Evolutionary conservation across 2,329 filamentous ascomycete genomes (phyloP).

Genomic region (Diaporthe aspalathi): DNA sequence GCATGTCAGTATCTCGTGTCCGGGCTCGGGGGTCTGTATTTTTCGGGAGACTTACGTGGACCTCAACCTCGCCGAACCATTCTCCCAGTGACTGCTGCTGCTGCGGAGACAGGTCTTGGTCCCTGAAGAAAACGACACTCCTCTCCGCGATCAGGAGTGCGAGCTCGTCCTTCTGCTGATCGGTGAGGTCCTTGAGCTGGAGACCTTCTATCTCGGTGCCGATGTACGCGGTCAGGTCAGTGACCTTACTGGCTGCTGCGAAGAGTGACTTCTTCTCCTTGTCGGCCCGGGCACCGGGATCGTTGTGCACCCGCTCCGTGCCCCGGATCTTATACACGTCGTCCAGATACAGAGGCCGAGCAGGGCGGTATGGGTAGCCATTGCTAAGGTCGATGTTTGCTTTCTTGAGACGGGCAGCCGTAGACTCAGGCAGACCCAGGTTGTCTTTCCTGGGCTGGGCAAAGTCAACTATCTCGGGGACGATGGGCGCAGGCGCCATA

Average conservation of each 20-base stretch:
- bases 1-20: background rate
- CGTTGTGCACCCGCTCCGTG: slow-evolving; percentile 64
- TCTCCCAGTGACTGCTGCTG: slow-evolving; percentile 73
- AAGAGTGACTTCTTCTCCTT: slow-evolving; percentile 71
- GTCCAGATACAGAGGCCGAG: slow-evolving; percentile 74
- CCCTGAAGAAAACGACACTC: slow-evolving; percentile 75
- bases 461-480: slow-evolving; percentile 72
- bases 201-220: slow-evolving; percentile 74
- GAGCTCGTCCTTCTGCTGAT: slow-evolving; percentile 70
- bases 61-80: slow-evolving; percentile 72
- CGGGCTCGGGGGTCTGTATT: background rate
- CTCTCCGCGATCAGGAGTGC: slow-evolving; percentile 72
- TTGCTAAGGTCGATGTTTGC: slow-evolving; percentile 76
- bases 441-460: slow-evolving; percentile 72
- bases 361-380: slow-evolving; percentile 78
- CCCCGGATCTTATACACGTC: slow-evolving; percentile 75
- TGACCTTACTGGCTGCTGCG: slow-evolving; percentile 71
- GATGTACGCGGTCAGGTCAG: slow-evolving; percentile 70
- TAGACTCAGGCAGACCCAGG: slow-evolving; percentile 68
- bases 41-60: slow-evolving; percentile 66
- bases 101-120: slow-evolving; percentile 71
- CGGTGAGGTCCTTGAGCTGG: slow-evolving; percentile 70
- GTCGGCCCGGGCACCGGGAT: slow-evolving; percentile 73
- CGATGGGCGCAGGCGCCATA: slow-evolving; percentile 69
- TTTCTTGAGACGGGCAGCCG: slow-evolving; percentile 71